These are phyloP conservation scores for Botrytis hyacinthi DNA, from an alignment of 2,329 filamentous ascomycete genomes.

Conservation along the genomic window DNA sequence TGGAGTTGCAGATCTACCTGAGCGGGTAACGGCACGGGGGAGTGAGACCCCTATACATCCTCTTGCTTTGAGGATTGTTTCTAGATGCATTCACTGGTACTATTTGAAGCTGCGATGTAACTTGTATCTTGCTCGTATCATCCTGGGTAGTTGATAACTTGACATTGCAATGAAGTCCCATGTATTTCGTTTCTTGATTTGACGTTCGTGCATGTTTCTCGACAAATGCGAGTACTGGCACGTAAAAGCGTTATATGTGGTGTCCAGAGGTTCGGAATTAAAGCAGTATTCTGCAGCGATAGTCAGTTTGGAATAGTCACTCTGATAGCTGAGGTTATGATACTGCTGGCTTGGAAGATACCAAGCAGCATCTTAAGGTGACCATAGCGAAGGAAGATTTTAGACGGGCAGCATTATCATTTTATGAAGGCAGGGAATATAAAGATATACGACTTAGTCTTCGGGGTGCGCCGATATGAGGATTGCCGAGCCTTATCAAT, in stretches of 20 bases:
- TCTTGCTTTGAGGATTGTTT: not conserved
- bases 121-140: not conserved
- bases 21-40: not conserved
- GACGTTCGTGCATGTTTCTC: not conserved
- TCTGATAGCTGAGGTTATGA: not conserved
- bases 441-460: fast-evolving
- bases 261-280: not conserved
- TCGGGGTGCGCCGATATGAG: not conserved
- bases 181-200: not conserved
- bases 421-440: not conserved
- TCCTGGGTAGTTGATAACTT: no score
- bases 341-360: not conserved
- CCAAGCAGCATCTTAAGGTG: not conserved
- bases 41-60: fast-evolving
- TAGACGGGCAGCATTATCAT: not conserved
- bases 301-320: not conserved
- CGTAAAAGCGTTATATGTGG: not conserved
- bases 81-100: fast-evolving
- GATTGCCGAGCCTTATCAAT: fast-evolving
- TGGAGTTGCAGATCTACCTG: not conserved
- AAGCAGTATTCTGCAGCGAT: not conserved
- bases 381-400: not conserved
- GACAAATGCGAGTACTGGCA: not conserved
- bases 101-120: not conserved
- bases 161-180: no score